Conservation (phyloP, 208 protist species). For the Leishmania turanica region DNA sequence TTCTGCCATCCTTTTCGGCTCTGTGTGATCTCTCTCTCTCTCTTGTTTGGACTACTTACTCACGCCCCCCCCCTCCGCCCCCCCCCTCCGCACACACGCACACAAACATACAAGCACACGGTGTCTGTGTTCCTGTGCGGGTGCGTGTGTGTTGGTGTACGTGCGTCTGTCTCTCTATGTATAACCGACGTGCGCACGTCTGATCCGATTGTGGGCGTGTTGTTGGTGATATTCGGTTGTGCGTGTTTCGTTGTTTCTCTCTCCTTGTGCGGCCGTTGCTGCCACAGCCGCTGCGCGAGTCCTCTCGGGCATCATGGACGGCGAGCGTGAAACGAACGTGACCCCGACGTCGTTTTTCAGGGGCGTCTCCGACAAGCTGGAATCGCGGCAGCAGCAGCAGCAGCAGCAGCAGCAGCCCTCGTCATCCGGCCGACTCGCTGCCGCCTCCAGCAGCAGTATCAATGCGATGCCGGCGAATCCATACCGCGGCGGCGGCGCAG, state of each 20-base stretch:
- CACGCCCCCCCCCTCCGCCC: background rate
- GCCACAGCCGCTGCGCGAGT: background rate
- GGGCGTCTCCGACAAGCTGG: conserved; percentile 52
- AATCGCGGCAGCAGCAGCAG: conserved; percentile 29
- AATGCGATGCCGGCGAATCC: conserved; percentile 2
- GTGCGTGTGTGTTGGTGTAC: background rate
- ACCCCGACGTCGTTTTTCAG: conserved; percentile 54
- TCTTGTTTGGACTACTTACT: background rate
- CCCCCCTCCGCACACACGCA: background rate
- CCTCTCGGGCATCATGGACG: conserved; percentile 15
- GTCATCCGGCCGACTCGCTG: background rate
- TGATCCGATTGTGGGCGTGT: background rate
- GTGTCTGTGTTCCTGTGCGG: background rate
- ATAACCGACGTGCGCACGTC: background rate
- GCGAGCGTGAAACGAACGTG: conserved; percentile 32
- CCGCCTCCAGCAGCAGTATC: background rate
- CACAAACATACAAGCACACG: background rate
- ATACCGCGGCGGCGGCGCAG: background rate
- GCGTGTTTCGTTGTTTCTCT: background rate
- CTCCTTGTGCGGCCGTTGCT: background rate
- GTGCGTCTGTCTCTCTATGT: background rate
- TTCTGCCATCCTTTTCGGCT: background rate
- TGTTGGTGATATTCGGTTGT: background rate
- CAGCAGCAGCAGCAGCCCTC: conserved; percentile 2
- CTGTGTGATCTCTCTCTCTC: background rate